A percentile compares a stretch with the other conserved stretches of the same genome.
Evolutionary conservation across 2,329 filamentous ascomycete genomes (phyloP).

Genomic region (Microcyclospora pomicola): DNA sequence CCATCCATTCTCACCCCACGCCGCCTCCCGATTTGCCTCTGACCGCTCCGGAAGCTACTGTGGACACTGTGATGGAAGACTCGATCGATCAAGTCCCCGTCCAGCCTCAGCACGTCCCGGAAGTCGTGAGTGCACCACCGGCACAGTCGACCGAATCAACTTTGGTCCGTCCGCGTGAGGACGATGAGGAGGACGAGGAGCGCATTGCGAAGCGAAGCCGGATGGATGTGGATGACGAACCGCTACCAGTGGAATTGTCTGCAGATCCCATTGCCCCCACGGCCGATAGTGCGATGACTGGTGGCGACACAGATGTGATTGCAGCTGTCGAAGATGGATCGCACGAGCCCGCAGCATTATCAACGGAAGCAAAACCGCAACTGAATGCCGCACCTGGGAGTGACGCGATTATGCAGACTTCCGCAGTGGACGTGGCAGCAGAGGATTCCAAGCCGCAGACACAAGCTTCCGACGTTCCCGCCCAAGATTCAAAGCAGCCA

Average conservation of each 20-base stretch:
- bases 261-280: no score
- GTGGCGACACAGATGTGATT: not conserved
- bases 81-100: conserved; percentile 6
- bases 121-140: conserved; percentile 2
- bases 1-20: conserved; percentile 28
- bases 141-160: conserved; percentile 37
- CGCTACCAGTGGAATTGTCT: no score
- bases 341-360: no score
- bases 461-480: not conserved
- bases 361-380: no score
- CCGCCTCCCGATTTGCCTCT: conserved; percentile 29
- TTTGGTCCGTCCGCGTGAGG: conserved; percentile 57
- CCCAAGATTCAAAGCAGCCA: conserved; percentile 4
- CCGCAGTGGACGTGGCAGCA: not conserved
- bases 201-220: conserved; percentile 70
- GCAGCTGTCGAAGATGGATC: not conserved
- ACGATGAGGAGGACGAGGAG: conserved; percentile 46
- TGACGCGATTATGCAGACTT: not conserved
- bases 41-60: conserved; percentile 14
- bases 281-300: no score
- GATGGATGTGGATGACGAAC: conserved; percentile 37
- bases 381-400: not conserved
- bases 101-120: conserved; percentile 1
- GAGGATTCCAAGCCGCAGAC: not conserved
- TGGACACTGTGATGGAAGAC: conserved; percentile 16